phyloP scores from a whole-genome alignment of 306 rosid species.

The Senna tora region DNA sequence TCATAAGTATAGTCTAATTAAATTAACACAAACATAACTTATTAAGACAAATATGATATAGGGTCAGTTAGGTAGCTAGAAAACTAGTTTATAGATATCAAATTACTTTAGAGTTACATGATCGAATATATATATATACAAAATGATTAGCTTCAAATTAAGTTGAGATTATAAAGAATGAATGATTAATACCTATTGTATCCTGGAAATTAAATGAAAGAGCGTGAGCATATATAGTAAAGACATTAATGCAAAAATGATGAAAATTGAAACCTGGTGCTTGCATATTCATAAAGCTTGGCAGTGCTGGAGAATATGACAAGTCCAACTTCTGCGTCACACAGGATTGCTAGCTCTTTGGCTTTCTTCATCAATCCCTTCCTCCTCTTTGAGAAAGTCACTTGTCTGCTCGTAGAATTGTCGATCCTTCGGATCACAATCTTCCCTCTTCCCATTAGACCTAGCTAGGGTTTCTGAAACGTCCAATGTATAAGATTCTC shows the following conservation, averaged over 20 bases:
- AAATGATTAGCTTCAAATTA: background rate
- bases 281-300: constrained; percentile 80
- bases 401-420: constrained; percentile 78
- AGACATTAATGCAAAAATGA: background rate
- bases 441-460: constrained; percentile 86
- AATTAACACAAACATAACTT: background rate
- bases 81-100: background rate
- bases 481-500: background rate
- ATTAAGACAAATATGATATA: background rate
- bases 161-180: too few relatives aligned
- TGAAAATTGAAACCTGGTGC: constrained; percentile 53
- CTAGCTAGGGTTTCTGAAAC: constrained; percentile 54
- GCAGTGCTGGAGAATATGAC: constrained; percentile 77
- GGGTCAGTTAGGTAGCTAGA: background rate
- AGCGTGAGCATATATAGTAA: background rate
- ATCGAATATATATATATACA: too few relatives aligned
- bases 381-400: constrained; percentile 92
- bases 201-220: background rate
- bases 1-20: constrained; percentile 1
- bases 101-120: background rate
- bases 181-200: background rate
- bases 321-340: constrained; percentile 88
- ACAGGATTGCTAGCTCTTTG: constrained; percentile 75
- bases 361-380: constrained; percentile 92
- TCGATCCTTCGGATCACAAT: constrained; percentile 83